Base-by-base conservation (phyloP, 768 basidiomycete genomes). In the Kwoniella europaea region DNA sequence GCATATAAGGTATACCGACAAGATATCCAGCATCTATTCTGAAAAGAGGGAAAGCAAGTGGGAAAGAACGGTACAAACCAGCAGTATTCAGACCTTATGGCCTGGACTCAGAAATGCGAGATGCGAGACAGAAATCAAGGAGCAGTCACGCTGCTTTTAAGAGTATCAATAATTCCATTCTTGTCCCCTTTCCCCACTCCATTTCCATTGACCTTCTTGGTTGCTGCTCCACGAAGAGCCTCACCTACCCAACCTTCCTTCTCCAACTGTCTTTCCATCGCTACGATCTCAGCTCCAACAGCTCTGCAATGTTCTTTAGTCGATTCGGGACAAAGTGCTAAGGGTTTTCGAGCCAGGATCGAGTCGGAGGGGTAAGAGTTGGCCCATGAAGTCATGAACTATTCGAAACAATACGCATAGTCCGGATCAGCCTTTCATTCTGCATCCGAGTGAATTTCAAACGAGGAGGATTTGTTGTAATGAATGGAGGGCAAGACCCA, bases 41-140 rank as follows among this genome's bases (percentile, higher is more conserved):
- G 27, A 27, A 27, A 4, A 27, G 2, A 27, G 27, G 27, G 27
- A 27, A 27, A 27, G 27, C 27, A 27, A 27, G 27, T 27, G 27
- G 27, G 27, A 27, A 27, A 27, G 27, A 27, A 27, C 27, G 27
- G 27, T 27, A 27, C 4, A 27, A 27, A 27, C 27, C 3, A 27
- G 27, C 27, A 27, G 27, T 27, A 27, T 27, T 27, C 27, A 27
- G 27, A 27, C 27, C 27, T 27, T 27, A 27, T 27, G 27, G 27
- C 27, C 27, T 27, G 27, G 27, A 27, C 27, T 27, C 24, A 24
- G 24, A 24, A 24, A 24, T 24, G 27, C 2, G 27, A 27, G 3
- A 27, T 27, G 27, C 27, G 27, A 27, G 4, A 27, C 27, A 4
- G 27, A 27, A 27, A 86, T n/a, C 86, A 84, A 60, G 70, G 54